A percentile compares a stretch with the other conserved stretches of the same genome.
These are phyloP conservation scores for Echria macrotheca DNA, from an alignment of 495 filamentous ascomycete genomes.

Conservation along the genomic window DNA sequence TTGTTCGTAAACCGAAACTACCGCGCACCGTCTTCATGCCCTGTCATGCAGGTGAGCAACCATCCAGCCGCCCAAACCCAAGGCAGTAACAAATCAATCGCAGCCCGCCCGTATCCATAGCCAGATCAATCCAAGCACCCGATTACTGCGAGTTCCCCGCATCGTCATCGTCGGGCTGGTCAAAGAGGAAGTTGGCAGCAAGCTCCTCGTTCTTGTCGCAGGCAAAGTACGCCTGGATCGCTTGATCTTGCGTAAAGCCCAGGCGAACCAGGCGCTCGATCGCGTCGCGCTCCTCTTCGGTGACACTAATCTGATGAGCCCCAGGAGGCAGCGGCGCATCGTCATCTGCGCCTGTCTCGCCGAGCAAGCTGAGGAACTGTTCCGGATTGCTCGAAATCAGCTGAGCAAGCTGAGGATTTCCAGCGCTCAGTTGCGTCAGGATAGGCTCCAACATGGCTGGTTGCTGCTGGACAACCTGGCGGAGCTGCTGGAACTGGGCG, in stretches of 20 bases:
- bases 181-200: slow-evolving; percentile 95
- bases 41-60: background rate
- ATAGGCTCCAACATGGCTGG: slow-evolving; percentile 98
- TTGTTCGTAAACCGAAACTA: background rate
- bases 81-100: background rate
- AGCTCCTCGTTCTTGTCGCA: slow-evolving; percentile 99
- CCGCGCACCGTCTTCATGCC: background rate
- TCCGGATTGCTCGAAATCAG: slow-evolving; percentile 87
- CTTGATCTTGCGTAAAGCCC: slow-evolving; percentile 86
- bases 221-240: slow-evolving; percentile 97
- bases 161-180: slow-evolving; percentile 87
- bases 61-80: background rate
- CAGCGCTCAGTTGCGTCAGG: slow-evolving; percentile 88
- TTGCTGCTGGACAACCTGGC: slow-evolving; percentile 93
- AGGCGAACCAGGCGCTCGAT: slow-evolving; percentile 91
- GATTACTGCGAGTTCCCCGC: slow-evolving; percentile 27
- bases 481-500: slow-evolving; percentile 93
- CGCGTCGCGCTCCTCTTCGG: slow-evolving; percentile 91
- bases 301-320: slow-evolving; percentile 82
- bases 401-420: slow-evolving; percentile 89
- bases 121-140: background rate
- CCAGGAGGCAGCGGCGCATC: slow-evolving; percentile 80
- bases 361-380: slow-evolving; percentile 81
- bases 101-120: background rate
- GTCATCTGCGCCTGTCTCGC: slow-evolving; percentile 70